These are phyloP conservation scores for Penicillium pulvis DNA, from an alignment of 495 filamentous ascomycete species.

Conservation along the genomic window DNA sequence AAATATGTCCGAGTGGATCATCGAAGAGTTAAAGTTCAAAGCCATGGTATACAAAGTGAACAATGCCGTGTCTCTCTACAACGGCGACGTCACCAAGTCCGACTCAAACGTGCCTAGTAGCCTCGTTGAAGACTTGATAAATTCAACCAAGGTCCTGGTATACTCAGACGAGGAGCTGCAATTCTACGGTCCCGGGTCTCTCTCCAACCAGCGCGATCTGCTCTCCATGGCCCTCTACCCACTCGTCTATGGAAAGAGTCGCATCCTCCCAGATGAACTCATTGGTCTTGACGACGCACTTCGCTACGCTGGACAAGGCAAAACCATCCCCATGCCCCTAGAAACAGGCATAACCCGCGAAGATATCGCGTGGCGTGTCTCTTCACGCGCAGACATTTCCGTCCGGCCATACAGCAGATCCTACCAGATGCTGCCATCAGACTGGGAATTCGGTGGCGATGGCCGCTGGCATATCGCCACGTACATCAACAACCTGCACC, in stretches of 20 bases:
- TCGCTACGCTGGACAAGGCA: conserved; percentile 28
- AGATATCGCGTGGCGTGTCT: conserved; percentile 48
- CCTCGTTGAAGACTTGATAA: conserved; percentile 37
- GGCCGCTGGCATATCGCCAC: conserved; percentile 34
- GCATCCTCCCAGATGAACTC: conserved; percentile 28
- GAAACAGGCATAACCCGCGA: conserved; percentile 35
- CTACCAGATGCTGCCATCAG: conserved; percentile 45
- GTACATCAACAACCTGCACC: conserved; percentile 55
- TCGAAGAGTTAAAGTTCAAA: conserved; percentile 54
- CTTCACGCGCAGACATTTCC: conserved; percentile 30
- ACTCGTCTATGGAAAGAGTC: conserved; percentile 43
- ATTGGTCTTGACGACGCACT: conserved; percentile 34
- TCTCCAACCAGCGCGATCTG: conserved; percentile 32
- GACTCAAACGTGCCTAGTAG: conserved; percentile 32
- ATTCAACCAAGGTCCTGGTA: conserved; percentile 25
- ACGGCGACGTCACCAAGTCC: conserved; percentile 43
- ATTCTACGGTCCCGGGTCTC: conserved; percentile 25
- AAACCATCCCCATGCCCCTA: conserved; percentile 26
- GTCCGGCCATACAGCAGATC: conserved; percentile 32
- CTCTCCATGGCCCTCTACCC: conserved; percentile 49
- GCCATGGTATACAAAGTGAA: conserved; percentile 37
- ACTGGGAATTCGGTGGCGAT: conserved; percentile 33
- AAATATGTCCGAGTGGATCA: conserved; percentile 55
- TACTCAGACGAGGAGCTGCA: conserved; percentile 15
- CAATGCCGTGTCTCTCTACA: conserved; percentile 37